These are phyloP conservation scores for Fragilaria crotonensis DNA, from an alignment of 108 stramenopile genomes.

Conservation along the genomic window DNA sequence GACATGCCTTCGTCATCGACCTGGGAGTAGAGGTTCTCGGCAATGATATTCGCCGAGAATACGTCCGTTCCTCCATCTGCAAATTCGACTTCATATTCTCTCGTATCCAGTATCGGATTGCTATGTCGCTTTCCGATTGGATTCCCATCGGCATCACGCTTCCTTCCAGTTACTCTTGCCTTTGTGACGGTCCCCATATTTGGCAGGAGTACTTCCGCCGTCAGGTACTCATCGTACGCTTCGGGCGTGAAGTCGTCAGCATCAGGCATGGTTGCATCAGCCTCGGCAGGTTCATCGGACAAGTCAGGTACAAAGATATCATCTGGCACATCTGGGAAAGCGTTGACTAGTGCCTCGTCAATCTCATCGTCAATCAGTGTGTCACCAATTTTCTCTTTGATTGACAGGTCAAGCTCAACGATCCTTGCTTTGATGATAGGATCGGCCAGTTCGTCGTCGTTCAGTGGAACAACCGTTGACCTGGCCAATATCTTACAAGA, in stretches of 20 bases:
- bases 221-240: conserved; percentile 19
- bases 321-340: background rate
- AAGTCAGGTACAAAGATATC: background rate
- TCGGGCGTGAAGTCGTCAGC: conserved; percentile 3
- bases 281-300: background rate
- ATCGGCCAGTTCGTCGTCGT: background rate
- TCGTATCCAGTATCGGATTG: conserved; percentile 18
- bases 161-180: conserved; percentile 5
- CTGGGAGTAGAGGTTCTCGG: conserved; percentile 15
- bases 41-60: conserved; percentile 15
- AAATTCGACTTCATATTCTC: conserved; percentile 13
- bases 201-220: conserved; percentile 7
- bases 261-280: background rate
- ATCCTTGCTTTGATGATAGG: background rate
- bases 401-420: background rate
- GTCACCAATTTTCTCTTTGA: background rate
- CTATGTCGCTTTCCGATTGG: background rate
- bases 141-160: conserved; percentile 22
- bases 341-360: background rate
- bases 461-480: background rate
- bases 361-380: background rate
- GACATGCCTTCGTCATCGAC: conserved; percentile 9
- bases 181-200: background rate
- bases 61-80: conserved; percentile 7
- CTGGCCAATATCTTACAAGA: background rate